Evolutionary conservation across 345 rosid genomes (phyloP).

Genomic region (Eucalyptus coolabah): DNA sequence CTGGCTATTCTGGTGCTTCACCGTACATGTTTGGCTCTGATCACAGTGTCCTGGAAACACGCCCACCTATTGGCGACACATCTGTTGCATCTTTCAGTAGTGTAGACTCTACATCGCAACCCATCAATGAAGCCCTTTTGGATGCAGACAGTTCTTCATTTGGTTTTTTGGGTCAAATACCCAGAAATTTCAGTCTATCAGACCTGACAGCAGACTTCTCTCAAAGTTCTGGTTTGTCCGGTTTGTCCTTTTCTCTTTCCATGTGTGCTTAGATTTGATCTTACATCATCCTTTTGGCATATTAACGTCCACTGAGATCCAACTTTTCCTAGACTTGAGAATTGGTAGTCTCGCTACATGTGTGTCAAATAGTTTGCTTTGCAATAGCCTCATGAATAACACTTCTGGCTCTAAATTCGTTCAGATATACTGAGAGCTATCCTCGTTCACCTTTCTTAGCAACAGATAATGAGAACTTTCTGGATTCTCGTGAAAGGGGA

Average conservation of each 20-base stretch:
- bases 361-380: neutral
- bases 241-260: neutral
- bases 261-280: neutral
- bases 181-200: conserved; percentile 84
- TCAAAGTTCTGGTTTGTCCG: conserved; percentile 74
- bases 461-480: conserved; percentile 27
- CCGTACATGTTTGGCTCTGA: conserved; percentile 66
- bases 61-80: conserved; percentile 53
- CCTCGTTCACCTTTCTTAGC: conserved; percentile 75
- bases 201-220: conserved; percentile 86
- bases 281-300: neutral
- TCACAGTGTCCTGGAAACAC: conserved; percentile 52
- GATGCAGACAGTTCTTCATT: conserved; percentile 65
- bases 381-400: neutral
- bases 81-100: conserved; percentile 65
- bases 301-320: neutral
- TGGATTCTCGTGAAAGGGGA: conserved; percentile 50
- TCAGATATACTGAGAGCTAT: conserved; percentile 78
- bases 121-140: conserved; percentile 52
- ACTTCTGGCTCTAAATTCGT: neutral
- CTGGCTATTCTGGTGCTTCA: conserved; percentile 53
- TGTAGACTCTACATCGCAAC: conserved; percentile 64
- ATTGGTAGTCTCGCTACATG: neutral
- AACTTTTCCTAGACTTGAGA: neutral
- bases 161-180: conserved; percentile 74